Base-by-base conservation (phyloP, 345 rosid species). In the Arabis alpina region DNA sequence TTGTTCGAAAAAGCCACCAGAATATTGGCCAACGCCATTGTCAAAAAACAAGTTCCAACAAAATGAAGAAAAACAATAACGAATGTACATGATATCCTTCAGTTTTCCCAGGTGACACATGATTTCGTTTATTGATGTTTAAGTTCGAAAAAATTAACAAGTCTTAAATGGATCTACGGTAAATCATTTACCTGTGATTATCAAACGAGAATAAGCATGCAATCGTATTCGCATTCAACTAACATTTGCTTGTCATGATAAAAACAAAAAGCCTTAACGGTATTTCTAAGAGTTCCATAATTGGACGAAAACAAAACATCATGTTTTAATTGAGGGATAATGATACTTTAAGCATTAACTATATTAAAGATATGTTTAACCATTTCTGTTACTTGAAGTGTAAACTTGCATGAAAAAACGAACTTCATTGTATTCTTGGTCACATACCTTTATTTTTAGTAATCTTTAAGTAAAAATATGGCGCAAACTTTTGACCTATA, bases 81-180 rank as follows among this genome's bases (percentile, higher is more conserved):
- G 6, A 25, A 36, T 10, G 13, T 10, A 34, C 1, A 23, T 32
- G 64, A 44, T 68, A 34, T 56, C 47, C 42, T 30, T 32, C 10
- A 55, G 30, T 16, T 55, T 30, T 56, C 4, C 10, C 54, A 55
- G 56, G 72, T 44, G 48, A 55, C 56, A 49, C 64, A 58, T 69
- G 42, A 19, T 39, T 41, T 39, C 73, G 49, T 69, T 69, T 68
- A 25, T 57, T 69, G 74, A 49, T 25, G 39, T 61, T 42, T 61
- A 52, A 24, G 16, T 71, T 42, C 5, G 10, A 13, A 42, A 10
- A 3, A 12, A 3, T 8, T 25, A 43, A n/a, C 2, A 48, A 45
- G 40, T 16, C 11, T 40, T 50, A 5, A 60, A 30, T 70, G 42
- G 10, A 1, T 42, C 7, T 34, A 34, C 37, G 37, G 37, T 34